phyloP scores from a whole-genome alignment of 108 stramenopile genomes.

The Fragilaria crotonensis region DNA sequence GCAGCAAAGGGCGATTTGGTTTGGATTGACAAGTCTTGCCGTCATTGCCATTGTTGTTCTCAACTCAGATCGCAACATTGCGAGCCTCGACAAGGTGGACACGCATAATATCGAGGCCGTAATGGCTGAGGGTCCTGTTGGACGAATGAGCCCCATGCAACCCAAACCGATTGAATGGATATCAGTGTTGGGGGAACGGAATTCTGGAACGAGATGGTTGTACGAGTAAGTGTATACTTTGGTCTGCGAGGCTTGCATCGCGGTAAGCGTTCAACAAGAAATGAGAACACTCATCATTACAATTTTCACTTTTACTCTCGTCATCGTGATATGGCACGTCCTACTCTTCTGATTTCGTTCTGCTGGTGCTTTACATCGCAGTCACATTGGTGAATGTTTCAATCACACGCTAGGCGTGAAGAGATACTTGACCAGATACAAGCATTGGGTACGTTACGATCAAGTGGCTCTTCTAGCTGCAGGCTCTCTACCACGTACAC shows the following conservation, averaged over 20 bases:
- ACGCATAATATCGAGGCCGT: not conserved
- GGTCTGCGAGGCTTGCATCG: no score
- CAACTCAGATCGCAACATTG: not conserved
- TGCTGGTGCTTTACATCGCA: conserved; percentile 1
- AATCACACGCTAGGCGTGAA: conserved; percentile 33
- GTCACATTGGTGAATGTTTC: conserved; percentile 52
- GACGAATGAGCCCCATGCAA: not conserved
- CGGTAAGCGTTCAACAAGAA: no score
- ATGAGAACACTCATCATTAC: no score
- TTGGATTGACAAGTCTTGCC: not conserved
- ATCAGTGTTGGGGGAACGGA: conserved; percentile 70
- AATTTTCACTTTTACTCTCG: no score
- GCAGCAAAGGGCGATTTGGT: not conserved
- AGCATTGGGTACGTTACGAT: conserved; percentile 61
- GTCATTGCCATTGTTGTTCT: not conserved
- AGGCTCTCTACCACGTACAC: not conserved
- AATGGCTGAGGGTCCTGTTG: not conserved
- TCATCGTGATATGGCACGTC: not conserved
- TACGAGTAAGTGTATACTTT: conserved; percentile 44
- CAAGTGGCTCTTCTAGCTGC: not conserved
- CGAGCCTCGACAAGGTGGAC: no score
- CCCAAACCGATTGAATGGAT: conserved; percentile 38
- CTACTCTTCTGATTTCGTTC: conserved; percentile 1
- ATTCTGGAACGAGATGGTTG: conserved; percentile 83
- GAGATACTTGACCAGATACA: conserved; percentile 68